Conservation (phyloP, 2,329 filamentous ascomycete species). For the Cercospora berteroae region DNA sequence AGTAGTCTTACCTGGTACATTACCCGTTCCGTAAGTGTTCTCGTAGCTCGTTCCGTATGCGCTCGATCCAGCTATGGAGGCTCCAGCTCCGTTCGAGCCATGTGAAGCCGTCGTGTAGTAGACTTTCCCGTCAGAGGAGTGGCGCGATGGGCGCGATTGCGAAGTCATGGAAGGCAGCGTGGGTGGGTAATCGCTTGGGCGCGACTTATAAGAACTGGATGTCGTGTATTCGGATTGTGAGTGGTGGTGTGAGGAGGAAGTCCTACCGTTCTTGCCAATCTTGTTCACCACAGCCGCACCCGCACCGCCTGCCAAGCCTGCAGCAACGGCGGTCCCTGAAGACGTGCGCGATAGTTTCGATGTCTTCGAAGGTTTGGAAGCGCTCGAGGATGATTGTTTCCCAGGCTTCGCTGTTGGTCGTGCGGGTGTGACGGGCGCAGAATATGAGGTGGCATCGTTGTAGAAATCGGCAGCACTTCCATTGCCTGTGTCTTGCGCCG, state of each 20-base stretch:
- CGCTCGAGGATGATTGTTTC: constrained; percentile 25
- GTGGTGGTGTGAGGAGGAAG: constrained; percentile 20
- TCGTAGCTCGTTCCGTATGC: constrained; percentile 10
- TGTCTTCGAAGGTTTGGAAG: constrained; percentile 16
- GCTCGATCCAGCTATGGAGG: constrained; percentile 11
- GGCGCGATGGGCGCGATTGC: constrained; percentile 15
- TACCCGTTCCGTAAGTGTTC: constrained; percentile 17
- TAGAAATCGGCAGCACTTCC: constrained; percentile 61
- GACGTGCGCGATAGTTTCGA: constrained; percentile 35
- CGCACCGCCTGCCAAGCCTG: constrained; percentile 41
- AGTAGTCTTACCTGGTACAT: constrained; percentile 44
- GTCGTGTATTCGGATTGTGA: constrained; percentile 15
- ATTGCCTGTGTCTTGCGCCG: constrained; percentile 59
- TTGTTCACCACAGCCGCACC: constrained; percentile 40
- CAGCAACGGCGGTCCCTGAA: constrained; percentile 39
- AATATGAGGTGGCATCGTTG: constrained; percentile 29
- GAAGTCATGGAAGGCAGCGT: constrained; percentile 10
- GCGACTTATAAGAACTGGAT: constrained; percentile 11
- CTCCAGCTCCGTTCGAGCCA: constrained; percentile 6
- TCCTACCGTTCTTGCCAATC: constrained; percentile 8
- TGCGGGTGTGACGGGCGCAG: constrained; percentile 24
- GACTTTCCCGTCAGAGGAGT: constrained; percentile 23
- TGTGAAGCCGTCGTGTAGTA: constrained; percentile 20
- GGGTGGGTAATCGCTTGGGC: constrained; percentile 14
- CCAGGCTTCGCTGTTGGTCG: constrained; percentile 39